Percentiles rank a stretch among this genome's conserved stretches.
phyloP scores from a whole-genome alignment of 2,329 filamentous ascomycete species.

The Harringtonia aguacate region DNA sequence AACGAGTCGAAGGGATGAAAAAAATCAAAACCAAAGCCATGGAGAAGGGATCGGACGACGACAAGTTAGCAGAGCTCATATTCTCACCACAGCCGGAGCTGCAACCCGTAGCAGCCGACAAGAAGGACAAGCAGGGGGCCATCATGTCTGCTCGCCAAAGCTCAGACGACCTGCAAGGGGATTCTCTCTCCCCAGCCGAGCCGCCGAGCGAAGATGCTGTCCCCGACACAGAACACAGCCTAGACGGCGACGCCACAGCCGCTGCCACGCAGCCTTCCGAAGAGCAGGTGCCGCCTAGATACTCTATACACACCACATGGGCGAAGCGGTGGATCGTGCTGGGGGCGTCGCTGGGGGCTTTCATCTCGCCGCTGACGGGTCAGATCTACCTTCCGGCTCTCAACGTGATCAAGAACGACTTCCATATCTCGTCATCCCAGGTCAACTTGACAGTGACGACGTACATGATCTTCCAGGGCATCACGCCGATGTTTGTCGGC shows the following conservation, averaged over 20 bases:
- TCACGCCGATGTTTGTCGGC: conserved; percentile 46
- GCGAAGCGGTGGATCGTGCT: conserved; percentile 28
- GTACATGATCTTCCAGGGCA: conserved; percentile 50
- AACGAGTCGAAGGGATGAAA: too few relatives aligned
- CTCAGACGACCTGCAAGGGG: background rate
- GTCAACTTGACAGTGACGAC: conserved; percentile 42
- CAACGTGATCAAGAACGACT: conserved; percentile 31
- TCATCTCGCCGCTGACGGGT: conserved; percentile 33
- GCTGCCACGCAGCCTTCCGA: background rate
- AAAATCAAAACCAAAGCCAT: too few relatives aligned
- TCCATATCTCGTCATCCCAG: conserved; percentile 23
- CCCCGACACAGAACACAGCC: background rate
- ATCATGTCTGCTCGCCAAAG: too few relatives aligned
- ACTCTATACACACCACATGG: conserved; percentile 26
- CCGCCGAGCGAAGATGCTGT: background rate
- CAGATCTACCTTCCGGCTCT: conserved; percentile 46
- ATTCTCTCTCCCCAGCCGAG: background rate
- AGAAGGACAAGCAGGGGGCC: too few relatives aligned
- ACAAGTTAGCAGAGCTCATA: too few relatives aligned
- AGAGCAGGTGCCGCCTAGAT: conserved; percentile 13
- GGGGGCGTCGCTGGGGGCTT: conserved; percentile 23
- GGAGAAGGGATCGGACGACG: too few relatives aligned
- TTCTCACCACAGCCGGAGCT: too few relatives aligned
- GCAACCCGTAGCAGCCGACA: too few relatives aligned
- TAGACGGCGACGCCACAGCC: background rate